Evolutionary conservation across 2,329 filamentous ascomycete genomes (phyloP), one percentile per base, ranked within the genome.

Genomic region (Septoria petroselini): DNA sequence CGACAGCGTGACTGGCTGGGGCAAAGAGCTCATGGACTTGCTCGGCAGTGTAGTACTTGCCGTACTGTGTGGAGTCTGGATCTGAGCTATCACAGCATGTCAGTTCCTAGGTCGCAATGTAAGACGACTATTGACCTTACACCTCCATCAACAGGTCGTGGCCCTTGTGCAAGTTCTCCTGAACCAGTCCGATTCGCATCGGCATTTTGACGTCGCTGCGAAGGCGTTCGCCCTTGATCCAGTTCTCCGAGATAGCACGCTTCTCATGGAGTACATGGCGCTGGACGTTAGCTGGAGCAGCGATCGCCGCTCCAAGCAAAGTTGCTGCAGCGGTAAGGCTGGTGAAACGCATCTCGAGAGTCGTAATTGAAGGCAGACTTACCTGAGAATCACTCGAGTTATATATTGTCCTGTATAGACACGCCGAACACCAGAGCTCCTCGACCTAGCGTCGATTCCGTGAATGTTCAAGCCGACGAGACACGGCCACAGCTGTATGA

Each of bases 191-290:
- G 30, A 62, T 64, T 3, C 61, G 50, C 54, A 65, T 60, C 4
- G 61, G 61, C n/a, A 63, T 52, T 25, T 53, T 58, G 43, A 58
- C 54, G 37, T 62, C 58, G 25, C 43, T 31, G 23, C 57, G 45
- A 5, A 63, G 55, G 27, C 67, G 68, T 38, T 68, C 59, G 21
- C 66, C 56, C 58, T 70, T 71, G 17, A 66, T 54, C 72, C 73
- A 75, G 42, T 68, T 64, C 17, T 64, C 58, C 1, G 65, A 60
- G 4, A 48, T 27, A 9, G 61, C 56, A 27, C 72, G 69, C 57
- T 70, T 71, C 55, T 75, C 72, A 54, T 74, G 73, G 8, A 72
- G 53, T 18, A 73, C 70, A 65, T 75, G 71, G 38, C 52, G 54
- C 41, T 58, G 50, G 11, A 54, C 41, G 30, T 57, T 57, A 23